phyloP scores from a whole-genome alignment of 345 rosid genomes.

The Populus pruinosa region DNA sequence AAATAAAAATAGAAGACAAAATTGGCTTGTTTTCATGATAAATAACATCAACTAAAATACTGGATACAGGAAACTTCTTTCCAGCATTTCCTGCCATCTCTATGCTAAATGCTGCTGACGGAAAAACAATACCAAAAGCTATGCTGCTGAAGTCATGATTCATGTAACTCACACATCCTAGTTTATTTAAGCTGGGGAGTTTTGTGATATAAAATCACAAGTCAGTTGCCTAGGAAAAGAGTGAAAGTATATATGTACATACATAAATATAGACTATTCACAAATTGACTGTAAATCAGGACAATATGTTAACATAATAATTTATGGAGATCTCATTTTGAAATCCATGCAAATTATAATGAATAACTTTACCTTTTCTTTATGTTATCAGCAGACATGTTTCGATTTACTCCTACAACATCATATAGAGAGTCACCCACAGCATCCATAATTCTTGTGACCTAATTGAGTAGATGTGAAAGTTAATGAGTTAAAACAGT shows the following conservation, averaged over 20 bases:
- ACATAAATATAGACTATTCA: too few species aligned
- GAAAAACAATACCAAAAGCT: neutral
- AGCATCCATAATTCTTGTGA: constrained; percentile 78
- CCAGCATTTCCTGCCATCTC: neutral
- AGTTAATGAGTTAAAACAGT: neutral
- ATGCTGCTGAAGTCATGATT: neutral
- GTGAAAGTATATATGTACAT: neutral
- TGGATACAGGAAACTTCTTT: neutral
- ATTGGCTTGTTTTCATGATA: neutral
- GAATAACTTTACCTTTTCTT: constrained; percentile 69
- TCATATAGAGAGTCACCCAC: constrained; percentile 71
- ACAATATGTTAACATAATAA: neutral
- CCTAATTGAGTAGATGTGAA: constrained; percentile 39
- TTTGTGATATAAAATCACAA: neutral
- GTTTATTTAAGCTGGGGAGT: neutral
- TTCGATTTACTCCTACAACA: constrained; percentile 69
- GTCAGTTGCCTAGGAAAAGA: neutral
- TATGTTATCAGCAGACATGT: constrained; percentile 63
- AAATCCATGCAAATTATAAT: neutral
- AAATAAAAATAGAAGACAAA: neutral
- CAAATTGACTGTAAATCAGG: neutral
- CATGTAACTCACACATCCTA: neutral
- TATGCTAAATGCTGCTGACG: neutral
- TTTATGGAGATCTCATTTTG: neutral
- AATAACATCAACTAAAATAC: neutral